phyloP scores from a whole-genome alignment of 331 rosid genomes.

The Malus hybrid region DNA sequence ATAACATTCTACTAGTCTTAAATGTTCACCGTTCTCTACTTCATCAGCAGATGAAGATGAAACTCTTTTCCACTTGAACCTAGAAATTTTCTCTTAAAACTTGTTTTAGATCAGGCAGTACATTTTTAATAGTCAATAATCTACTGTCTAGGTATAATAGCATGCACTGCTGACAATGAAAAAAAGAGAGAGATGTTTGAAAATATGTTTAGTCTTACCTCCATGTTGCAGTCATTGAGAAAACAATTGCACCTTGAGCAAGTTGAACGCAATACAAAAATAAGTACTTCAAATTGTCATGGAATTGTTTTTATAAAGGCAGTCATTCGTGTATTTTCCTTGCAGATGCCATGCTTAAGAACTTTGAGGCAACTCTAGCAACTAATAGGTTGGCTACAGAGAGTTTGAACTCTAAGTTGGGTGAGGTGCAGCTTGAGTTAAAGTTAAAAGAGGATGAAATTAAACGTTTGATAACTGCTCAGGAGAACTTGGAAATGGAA shows the following conservation, averaged over 20 bases:
- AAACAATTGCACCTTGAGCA: background rate
- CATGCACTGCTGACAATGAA: background rate
- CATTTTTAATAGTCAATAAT: background rate
- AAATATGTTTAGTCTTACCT: background rate
- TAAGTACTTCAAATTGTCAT: background rate
- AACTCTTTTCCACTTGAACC: background rate
- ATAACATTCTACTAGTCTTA: background rate
- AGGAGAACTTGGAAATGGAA: conserved; percentile 51
- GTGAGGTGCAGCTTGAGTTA: conserved; percentile 46
- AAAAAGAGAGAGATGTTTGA: background rate
- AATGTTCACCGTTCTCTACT: background rate
- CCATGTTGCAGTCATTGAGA: background rate
- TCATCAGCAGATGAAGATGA: background rate
- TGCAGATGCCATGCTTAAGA: conserved; percentile 64
- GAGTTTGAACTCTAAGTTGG: conserved; percentile 56
- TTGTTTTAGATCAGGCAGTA: background rate
- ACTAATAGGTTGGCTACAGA: conserved; percentile 48
- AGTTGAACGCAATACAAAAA: background rate
- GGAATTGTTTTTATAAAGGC: conserved; percentile 10
- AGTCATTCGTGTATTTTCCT: conserved; percentile 5
- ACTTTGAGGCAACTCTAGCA: conserved; percentile 48
- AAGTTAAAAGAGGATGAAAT: conserved; percentile 63
- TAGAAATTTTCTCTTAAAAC: background rate
- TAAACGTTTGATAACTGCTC: conserved; percentile 26
- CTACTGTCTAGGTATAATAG: background rate